phyloP scores from a whole-genome alignment of 148 eudicot species.

The Rhododendron williamsianum region DNA sequence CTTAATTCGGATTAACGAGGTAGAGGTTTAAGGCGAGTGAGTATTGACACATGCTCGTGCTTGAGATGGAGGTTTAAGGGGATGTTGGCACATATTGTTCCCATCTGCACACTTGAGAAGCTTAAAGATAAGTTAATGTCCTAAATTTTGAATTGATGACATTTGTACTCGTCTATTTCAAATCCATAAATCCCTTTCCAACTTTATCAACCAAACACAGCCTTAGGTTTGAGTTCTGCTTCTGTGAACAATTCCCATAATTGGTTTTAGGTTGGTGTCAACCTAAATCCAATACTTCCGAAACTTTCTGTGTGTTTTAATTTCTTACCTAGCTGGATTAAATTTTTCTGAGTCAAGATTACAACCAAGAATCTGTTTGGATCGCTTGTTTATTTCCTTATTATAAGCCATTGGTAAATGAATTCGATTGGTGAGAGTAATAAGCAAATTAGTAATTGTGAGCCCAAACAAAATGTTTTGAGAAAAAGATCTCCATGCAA shows the following conservation, averaged over 20 bases:
- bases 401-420: too few relatives aligned
- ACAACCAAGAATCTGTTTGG: neutral
- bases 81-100: neutral
- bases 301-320: too few relatives aligned
- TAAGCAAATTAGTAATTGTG: too few relatives aligned
- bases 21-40: neutral
- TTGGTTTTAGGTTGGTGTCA: too few relatives aligned
- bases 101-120: neutral
- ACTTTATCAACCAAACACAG: too few relatives aligned
- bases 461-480: too few relatives aligned
- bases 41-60: neutral
- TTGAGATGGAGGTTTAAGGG: neutral
- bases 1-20: neutral
- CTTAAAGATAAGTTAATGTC: too few relatives aligned
- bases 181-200: neutral
- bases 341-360: too few relatives aligned
- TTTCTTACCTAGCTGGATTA: too few relatives aligned
- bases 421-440: neutral
- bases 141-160: neutral
- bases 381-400: neutral
- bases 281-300: too few relatives aligned
- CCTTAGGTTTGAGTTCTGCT: neutral
- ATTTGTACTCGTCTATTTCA: neutral
- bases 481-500: too few relatives aligned
- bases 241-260: neutral